Evolutionary conservation across 2,329 filamentous ascomycete species (phyloP).

Genomic region (Hypoxylon sp.): DNA sequence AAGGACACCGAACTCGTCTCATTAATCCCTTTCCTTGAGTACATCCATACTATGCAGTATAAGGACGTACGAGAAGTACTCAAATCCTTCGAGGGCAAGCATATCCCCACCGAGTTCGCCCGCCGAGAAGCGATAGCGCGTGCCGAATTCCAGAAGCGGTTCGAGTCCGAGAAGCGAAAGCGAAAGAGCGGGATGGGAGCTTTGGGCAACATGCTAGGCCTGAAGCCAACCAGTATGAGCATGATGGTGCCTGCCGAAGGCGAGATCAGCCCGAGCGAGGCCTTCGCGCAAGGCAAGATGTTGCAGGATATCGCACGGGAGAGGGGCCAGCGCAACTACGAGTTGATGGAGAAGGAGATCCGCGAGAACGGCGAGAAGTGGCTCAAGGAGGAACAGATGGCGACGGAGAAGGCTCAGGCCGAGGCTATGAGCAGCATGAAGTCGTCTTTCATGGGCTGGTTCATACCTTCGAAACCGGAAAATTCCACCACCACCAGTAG

Average conservation of each 20-base stretch:
- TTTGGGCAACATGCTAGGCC: conserved; percentile 80
- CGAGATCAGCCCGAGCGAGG: conserved; percentile 80
- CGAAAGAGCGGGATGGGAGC: conserved; percentile 73
- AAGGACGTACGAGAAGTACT: conserved; percentile 88
- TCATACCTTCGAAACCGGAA: conserved; percentile 52
- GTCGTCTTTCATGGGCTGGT: conserved; percentile 77
- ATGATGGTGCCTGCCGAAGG: conserved; percentile 74
- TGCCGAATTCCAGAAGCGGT: conserved; percentile 84
- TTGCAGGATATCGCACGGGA: conserved; percentile 94
- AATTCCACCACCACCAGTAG: conserved; percentile 18
- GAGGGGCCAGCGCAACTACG: conserved; percentile 90
- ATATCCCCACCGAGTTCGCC: conserved; percentile 92
- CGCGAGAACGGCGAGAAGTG: conserved; percentile 94
- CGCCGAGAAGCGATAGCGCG: conserved; percentile 88
- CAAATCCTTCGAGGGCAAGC: conserved; percentile 88
- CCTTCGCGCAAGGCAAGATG: conserved; percentile 94
- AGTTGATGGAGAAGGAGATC: conserved; percentile 90
- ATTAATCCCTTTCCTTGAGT: conserved; percentile 96
- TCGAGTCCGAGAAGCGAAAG: conserved; percentile 78
- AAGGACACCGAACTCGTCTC: conserved; percentile 89
- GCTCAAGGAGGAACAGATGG: conserved; percentile 91
- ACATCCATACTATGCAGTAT: conserved; percentile 93
- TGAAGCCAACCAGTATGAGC: conserved; percentile 79
- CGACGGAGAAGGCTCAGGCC: conserved; percentile 90
- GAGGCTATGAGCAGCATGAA: conserved; percentile 96